A percentile compares a stretch with the other conserved stretches of the same genome.
phyloP scores from a whole-genome alignment of 768 basidiomycete species.

The Lactarius pseudohatsudake region DNA sequence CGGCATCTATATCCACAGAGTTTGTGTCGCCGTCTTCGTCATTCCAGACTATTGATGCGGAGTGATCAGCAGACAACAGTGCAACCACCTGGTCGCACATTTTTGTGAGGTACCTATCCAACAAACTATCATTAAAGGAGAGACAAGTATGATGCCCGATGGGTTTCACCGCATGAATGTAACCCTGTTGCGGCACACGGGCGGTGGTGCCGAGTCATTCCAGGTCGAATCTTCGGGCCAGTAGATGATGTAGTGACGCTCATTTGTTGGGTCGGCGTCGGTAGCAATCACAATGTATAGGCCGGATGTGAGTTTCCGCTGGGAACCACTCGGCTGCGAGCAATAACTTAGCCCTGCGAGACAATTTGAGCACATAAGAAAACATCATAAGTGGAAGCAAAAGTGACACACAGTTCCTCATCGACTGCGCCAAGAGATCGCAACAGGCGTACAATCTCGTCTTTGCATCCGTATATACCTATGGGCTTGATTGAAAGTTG shows the following conservation, averaged over 20 bases:
- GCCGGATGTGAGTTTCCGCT: not conserved
- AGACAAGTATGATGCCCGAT: no score
- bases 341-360: constrained; percentile 29
- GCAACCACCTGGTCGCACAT: constrained; percentile 55
- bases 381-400: not conserved
- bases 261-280: constrained; percentile 20
- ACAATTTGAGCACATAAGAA: not conserved
- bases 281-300: not conserved
- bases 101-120: constrained; percentile 16
- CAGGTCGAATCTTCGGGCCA: constrained; percentile 65
- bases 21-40: constrained; percentile 33
- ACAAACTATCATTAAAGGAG: not conserved
- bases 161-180: constrained; percentile 58
- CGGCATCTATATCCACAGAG: constrained; percentile 40
- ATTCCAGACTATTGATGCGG: constrained; percentile 46
- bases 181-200: constrained; percentile 51
- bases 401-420: constrained; percentile 40
- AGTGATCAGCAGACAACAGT: constrained; percentile 50
- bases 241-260: constrained; percentile 49
- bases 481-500: constrained; percentile 46
- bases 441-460: constrained; percentile 49
- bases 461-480: constrained; percentile 57
- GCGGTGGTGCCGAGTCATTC: constrained; percentile 47
- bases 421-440: constrained; percentile 39
- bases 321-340: constrained; percentile 8